Evolutionary conservation across 2,329 filamentous ascomycete species (phyloP), one percentile per base, ranked within the genome.

Genomic region (Aspergillus flavus): DNA sequence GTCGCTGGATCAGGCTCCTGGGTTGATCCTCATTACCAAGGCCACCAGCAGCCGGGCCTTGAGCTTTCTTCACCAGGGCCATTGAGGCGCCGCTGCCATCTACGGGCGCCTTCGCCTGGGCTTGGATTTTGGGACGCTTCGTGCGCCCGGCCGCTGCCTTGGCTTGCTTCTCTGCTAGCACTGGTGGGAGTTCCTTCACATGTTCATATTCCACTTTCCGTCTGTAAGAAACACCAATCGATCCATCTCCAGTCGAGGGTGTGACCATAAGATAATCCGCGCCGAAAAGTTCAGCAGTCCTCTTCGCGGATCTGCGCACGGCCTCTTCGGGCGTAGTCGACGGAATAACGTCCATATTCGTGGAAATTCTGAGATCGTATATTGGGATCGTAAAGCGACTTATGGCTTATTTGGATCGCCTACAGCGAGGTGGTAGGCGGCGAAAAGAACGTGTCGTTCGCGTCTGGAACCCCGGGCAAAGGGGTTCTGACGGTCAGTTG

Each of bases 81-180:
- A 82, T 88, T 4, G 86, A 88, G 58, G 82, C 79, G 52, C 75
- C 75, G 71, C 80, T 74, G 65, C 72, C 72, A 66, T 75, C 75
- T 67, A 85, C 85, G 70, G 89, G 84, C 71, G 85, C 79, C 61
- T 82, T 79, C 53, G 80, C 72, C 65, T 85, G 83, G 21, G 80
- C 78, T 76, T 73, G 72, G 6, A 74, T 78, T 66, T 86, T 88
- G 41, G 84, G 81, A 70, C 89, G 86, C 77, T 89, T 91, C 68
- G 87, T 84, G 67, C 88, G 84, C 64, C 86, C 84, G 10, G 84
- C 85, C n/a, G 87, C 80, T 43, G 86, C 85, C 71, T 83, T 86
- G 16, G 91, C 89, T 77, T 94, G 90, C 75, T 94, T 95, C 26
- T 91, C 89, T 41, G 91, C 91, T 23, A 97, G 84, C 1, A 87